These are phyloP conservation scores for Eucalyptus regnans DNA, from an alignment of 345 rosid species.

Conservation along the genomic window DNA sequence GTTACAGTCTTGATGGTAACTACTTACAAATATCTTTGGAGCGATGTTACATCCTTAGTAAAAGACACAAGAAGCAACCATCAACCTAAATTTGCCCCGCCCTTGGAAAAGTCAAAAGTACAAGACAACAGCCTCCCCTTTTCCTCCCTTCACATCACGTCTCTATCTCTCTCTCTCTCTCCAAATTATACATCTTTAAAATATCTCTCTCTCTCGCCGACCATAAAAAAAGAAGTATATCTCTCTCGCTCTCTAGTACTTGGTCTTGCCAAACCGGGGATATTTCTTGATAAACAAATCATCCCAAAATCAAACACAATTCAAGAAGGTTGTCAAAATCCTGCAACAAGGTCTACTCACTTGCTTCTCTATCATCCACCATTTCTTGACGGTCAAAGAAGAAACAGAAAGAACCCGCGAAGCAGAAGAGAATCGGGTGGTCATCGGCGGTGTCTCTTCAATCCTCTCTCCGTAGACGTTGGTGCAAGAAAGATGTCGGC, in stretches of 20 bases:
- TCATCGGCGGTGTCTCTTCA: not conserved
- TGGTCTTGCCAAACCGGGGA: not conserved
- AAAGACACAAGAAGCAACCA: not conserved
- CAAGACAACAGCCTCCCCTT: not conserved
- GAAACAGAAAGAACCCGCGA: not conserved
- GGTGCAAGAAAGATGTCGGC: not conserved
- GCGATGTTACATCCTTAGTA: not conserved
- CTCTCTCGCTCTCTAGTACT: not conserved
- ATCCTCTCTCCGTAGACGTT: not conserved
- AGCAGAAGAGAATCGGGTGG: not conserved
- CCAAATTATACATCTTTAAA: not conserved
- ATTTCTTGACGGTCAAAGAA: not conserved
- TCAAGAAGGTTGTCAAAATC: not conserved
- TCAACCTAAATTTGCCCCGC: not conserved
- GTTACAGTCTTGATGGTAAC: not conserved
- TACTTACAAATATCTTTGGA: not conserved
- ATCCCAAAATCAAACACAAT: not conserved
- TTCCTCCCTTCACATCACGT: not conserved
- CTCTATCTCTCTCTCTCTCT: not conserved
- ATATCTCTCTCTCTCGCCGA: not conserved
- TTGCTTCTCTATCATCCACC: not conserved
- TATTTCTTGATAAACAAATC: not conserved
- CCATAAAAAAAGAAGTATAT: not conserved
- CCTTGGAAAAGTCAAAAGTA: not conserved
- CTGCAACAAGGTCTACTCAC: not conserved